Base-by-base conservation (phyloP, 805 yeast genomes). In the Metschnikowia bowlesiae region DNA sequence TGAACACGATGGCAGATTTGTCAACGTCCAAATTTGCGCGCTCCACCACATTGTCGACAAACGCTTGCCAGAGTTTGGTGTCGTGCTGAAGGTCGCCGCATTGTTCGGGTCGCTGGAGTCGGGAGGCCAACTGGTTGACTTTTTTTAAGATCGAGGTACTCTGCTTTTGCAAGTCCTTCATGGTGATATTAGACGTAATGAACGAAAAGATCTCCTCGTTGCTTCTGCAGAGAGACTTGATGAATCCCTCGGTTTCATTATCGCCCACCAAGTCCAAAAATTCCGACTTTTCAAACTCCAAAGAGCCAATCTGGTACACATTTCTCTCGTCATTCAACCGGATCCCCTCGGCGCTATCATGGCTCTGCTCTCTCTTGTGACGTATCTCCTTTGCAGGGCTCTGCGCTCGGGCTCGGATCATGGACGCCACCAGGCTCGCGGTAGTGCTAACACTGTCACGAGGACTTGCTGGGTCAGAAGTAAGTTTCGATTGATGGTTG, bases 181-280 rank as follows among this genome's bases (percentile, higher is more conserved):
- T 61, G 2, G 77, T 70, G 36, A 75, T 67, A 53, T 71, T 70
- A 33, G 77, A 66, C 1, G 69, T 67, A 30, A 75, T 73, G 58
- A 75, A 74, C 31, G 75, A 71, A 50, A 60, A 64, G 13, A 64
- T 62, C 44, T 63, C 60, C 48, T 63, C 67, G 51, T 62, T 62
- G 52, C 61, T 62, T 14, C 65, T 55, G 46, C 67, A 62, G 38
- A 64, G 58, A 36, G 78, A 72, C 58, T 76, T 76, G 45, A 82
- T 70, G 61, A 83, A 81, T 26, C 83, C 81, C 52, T 80, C 85
- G 4, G 85, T 76, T 34, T 83, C 86, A 55, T 61, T 59, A 39
- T 63, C 62, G 29, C 61, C 64, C 2, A 58, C 66, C 44, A 64
- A 48, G 36, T 63, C 64, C 39, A 63, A 53, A 55, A 82, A 75